Evolutionary conservation across 345 rosid species (phyloP).

Genomic region (Noccaea caerulescens): DNA sequence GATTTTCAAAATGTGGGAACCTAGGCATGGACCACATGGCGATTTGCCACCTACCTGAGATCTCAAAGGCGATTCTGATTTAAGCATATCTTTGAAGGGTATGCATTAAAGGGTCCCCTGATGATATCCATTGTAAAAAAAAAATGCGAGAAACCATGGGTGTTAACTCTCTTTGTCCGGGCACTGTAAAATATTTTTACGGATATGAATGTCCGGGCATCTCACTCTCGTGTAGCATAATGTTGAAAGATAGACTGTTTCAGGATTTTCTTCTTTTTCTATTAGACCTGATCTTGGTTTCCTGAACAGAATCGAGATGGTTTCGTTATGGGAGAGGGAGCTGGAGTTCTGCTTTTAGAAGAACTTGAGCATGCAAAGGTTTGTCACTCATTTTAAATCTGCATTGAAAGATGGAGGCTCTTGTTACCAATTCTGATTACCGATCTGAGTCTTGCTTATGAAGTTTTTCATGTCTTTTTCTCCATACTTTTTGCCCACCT

Average conservation of each 20-base stretch:
- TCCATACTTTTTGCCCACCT: neutral
- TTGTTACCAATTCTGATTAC: neutral
- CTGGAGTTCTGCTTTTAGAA: conserved; percentile 92
- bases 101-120: conserved; percentile 1
- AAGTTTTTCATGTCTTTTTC: neutral
- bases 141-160: neutral
- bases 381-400: neutral
- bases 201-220: neutral
- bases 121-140: neutral
- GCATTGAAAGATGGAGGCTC: neutral
- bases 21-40: neutral
- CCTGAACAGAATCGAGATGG: conserved; percentile 83
- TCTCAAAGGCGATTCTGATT: neutral
- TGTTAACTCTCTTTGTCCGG: neutral
- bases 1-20: conserved; percentile 10
- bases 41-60: neutral
- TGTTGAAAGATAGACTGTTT: neutral
- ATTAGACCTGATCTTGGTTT: conserved; percentile 26
- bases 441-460: too few relatives aligned
- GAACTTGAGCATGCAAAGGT: conserved; percentile 98
- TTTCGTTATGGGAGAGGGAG: conserved; percentile 98
- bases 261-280: neutral
- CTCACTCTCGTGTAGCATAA: conserved; percentile 1
- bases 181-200: neutral
- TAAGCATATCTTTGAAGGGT: neutral